Base-by-base conservation (phyloP, 306 rosid genomes). In the Fragaria iinumae region DNA sequence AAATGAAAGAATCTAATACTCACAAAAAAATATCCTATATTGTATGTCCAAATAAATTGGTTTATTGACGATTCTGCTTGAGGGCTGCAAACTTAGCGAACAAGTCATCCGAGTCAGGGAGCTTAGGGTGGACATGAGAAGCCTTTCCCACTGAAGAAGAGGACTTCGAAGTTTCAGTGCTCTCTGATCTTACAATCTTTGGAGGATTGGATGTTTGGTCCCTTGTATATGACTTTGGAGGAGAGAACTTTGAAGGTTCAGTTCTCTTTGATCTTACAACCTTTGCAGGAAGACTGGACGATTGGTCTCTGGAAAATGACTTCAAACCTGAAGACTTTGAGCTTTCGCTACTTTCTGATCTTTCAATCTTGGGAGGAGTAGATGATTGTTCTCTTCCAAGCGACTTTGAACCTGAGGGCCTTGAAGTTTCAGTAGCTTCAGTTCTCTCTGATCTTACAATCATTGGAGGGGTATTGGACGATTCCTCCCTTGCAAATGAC, bases 51-150 rank as follows among this genome's bases (percentile, higher is more conserved):
- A 63, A 73, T 45, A 62, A 66, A 57, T 32, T 68, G 41, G 80
- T 73, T 76, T 81, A 86, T 41, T 87, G 81, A 55, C 84, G 80
- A 73, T 32, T 81, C 82, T 87, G 87, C 76, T 85, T 86, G 57
- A 94, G 93, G 74, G 95, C 85, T 48, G 50, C 72, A 82, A 94
- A 90, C 80, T 88, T 90, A 1, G 96, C 96, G 36, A 89, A 75
- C 11, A 92, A 80, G 62, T 87, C 70, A 71, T 94, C 96, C 34
- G 86, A 89, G 77, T 94, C 96, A 1, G 98, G 98, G 80, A 90
- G 90, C 85, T 92, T 92, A 5, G 97, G 97, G 82, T 94, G 97
- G 77, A 90, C 91, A 64, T 94, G 98, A 74, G 81, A 82, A 34
- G 81, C 78, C 67, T 71, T 90, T 83, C 80, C 84, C 77, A 83